Conservation (phyloP, 176 grass and related monocot species). For the Carex parvula region DNA sequence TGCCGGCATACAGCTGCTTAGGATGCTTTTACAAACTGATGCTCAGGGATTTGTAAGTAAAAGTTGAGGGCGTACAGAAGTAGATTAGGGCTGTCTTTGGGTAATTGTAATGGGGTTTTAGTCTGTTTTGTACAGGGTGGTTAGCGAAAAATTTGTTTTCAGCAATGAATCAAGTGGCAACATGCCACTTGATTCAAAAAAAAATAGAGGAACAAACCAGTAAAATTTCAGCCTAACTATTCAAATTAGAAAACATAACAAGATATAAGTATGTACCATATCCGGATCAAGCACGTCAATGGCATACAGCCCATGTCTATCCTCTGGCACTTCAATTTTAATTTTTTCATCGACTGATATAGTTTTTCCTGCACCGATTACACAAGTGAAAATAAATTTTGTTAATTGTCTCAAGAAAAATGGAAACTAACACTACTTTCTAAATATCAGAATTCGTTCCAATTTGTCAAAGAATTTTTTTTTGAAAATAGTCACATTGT, state of each 20-base stretch:
- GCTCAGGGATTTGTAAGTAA: too few relatives aligned
- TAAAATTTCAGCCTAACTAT: background rate
- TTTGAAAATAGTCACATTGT: background rate
- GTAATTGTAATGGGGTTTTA: too few relatives aligned
- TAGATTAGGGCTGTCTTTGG: too few relatives aligned
- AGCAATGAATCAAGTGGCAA: background rate
- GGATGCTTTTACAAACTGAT: too few relatives aligned
- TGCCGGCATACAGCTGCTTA: too few relatives aligned
- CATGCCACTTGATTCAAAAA: background rate
- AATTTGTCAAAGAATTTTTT: background rate
- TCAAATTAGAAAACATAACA: background rate
- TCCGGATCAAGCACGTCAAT: conserved; percentile 87
- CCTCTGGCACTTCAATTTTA: conserved; percentile 71
- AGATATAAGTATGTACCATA: conserved; percentile 41
- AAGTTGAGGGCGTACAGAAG: too few relatives aligned
- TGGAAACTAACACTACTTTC: background rate
- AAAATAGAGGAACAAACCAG: conserved; percentile 14
- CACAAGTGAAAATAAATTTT: background rate
- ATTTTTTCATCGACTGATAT: conserved; percentile 71
- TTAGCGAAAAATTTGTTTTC: too few relatives aligned
- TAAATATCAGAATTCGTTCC: background rate
- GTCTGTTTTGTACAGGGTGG: too few relatives aligned
- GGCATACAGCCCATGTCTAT: conserved; percentile 82
- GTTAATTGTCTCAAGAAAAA: background rate
- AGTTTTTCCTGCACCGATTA: conserved; percentile 62